These are phyloP conservation scores for Chaetoceros muelleri DNA, from an alignment of 108 stramenopile species.

Conservation along the genomic window DNA sequence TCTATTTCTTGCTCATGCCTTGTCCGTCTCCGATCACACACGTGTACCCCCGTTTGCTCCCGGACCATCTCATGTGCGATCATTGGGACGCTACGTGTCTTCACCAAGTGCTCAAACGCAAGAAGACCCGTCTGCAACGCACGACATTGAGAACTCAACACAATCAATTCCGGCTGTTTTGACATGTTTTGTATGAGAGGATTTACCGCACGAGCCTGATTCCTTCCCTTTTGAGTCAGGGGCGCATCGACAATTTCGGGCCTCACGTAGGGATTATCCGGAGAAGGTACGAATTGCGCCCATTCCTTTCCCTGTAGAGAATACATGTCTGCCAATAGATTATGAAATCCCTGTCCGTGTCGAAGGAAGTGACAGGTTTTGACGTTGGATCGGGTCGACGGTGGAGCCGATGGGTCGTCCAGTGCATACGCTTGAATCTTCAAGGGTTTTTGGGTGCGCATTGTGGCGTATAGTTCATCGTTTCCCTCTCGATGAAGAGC, in stretches of 20 bases:
- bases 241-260: slow-evolving; percentile 63
- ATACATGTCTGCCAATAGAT: slow-evolving; percentile 43
- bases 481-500: slow-evolving; percentile 34
- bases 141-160: slow-evolving; percentile 50
- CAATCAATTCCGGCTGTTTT: slow-evolving; percentile 39
- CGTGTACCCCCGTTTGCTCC: slow-evolving; percentile 60
- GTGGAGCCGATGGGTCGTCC: slow-evolving; percentile 21
- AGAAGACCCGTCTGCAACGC: slow-evolving; percentile 61
- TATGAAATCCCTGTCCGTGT: slow-evolving; percentile 37
- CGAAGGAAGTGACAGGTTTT: slow-evolving; percentile 20
- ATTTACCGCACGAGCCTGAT: slow-evolving; percentile 44
- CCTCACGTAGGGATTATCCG: slow-evolving; percentile 50
- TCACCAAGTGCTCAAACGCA: slow-evolving; percentile 45
- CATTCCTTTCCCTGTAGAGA: slow-evolving; percentile 34
- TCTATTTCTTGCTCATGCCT: slow-evolving; percentile 29
- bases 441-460: slow-evolving; percentile 20
- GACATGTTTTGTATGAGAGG: slow-evolving; percentile 11
- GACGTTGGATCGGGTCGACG: background rate
- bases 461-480: slow-evolving; percentile 11
- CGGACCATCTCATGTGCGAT: slow-evolving; percentile 61
- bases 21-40: slow-evolving; percentile 70
- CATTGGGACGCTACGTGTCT: slow-evolving; percentile 26
- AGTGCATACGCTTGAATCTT: slow-evolving; percentile 28
- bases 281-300: slow-evolving; percentile 24
- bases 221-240: slow-evolving; percentile 61